Conservation (phyloP, 2,329 filamentous ascomycete species). For the Microsporum ferrugineum region DNA sequence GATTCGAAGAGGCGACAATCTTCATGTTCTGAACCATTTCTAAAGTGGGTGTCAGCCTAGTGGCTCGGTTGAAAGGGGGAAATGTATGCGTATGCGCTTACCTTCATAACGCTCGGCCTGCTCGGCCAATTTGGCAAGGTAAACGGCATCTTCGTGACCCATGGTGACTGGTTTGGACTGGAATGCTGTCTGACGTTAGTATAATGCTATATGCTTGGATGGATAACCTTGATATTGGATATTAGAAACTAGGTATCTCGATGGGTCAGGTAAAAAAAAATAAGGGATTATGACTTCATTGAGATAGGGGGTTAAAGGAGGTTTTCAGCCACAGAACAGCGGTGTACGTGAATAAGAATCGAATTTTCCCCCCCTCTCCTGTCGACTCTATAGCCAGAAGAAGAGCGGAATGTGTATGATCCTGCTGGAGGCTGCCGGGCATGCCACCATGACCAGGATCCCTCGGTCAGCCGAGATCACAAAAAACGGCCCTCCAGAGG, state of each 20-base stretch:
- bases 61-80: background rate
- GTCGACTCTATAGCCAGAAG: background rate
- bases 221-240: background rate
- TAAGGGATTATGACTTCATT: background rate
- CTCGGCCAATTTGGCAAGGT: conserved; percentile 99
- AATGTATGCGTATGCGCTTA: conserved; percentile 33
- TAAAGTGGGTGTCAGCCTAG: conserved; percentile 33
- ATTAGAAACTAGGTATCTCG: background rate
- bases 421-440: background rate
- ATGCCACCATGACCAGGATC: background rate
- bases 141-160: conserved; percentile 99
- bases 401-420: background rate
- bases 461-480: background rate
- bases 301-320: background rate
- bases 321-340: background rate
- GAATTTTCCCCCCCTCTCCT: background rate
- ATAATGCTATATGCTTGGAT: background rate
- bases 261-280: background rate
- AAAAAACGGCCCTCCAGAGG: background rate
- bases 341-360: background rate
- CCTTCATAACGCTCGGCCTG: conserved; percentile 99
- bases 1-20: conserved; percentile 80
- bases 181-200: conserved; percentile 6
- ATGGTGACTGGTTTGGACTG: conserved; percentile 50
- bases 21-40: conserved; percentile 99